Conservation (phyloP, 2,329 filamentous ascomycete species). For the Graphiopsis chlorocephala region DNA sequence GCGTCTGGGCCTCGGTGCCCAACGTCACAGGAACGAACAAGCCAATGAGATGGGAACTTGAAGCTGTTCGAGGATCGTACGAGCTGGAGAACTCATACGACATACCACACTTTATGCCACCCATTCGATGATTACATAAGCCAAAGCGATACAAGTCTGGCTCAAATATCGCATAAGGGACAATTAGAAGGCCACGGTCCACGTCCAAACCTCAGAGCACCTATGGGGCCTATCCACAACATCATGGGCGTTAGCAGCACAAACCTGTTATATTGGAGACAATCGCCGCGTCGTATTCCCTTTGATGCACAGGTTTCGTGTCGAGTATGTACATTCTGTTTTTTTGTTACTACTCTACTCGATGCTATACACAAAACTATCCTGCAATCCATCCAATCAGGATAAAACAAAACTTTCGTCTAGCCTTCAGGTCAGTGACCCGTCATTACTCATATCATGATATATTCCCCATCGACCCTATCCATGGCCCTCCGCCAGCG, state of each 20-base stretch:
- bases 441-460: conserved; percentile 42
- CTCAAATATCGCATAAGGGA: background rate
- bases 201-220: background rate
- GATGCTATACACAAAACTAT: background rate
- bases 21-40: background rate
- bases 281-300: background rate
- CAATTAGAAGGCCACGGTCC: background rate
- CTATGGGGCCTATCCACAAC: background rate
- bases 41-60: conserved; percentile 1
- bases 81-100: background rate
- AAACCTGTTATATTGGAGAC: background rate
- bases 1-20: background rate
- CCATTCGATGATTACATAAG: background rate
- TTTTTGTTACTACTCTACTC: background rate
- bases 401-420: conserved; percentile 12
- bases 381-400: background rate
- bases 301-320: background rate
- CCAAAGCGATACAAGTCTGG: background rate
- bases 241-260: background rate
- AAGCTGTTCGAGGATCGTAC: background rate
- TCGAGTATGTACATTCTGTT: conserved; percentile 1
- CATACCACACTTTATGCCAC: background rate
- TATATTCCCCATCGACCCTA: conserved; percentile 51
- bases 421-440: conserved; percentile 6
- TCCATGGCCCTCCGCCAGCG: conserved; percentile 52